Percentiles rank a stretch among this genome's conserved stretches.
Conservation (phyloP, 129 eudicot genomes). For the Flaveria brownii region DNA sequence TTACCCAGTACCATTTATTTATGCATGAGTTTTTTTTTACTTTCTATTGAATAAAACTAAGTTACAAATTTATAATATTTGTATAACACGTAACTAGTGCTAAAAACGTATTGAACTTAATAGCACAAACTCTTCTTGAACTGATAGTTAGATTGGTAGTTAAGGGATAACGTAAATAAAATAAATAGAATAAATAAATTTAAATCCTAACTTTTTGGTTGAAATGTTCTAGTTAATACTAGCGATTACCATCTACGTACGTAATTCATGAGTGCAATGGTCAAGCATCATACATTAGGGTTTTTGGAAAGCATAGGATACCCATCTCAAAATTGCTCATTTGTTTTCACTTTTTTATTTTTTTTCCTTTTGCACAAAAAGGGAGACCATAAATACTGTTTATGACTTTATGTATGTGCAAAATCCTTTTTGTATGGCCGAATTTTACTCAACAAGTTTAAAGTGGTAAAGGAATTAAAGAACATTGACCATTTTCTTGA, state of each 20-base stretch:
- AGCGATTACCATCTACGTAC: background rate
- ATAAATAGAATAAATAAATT: too few relatives aligned
- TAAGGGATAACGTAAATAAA: too few relatives aligned
- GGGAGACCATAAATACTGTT: background rate
- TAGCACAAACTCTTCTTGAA: too few relatives aligned
- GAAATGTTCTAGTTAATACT: background rate
- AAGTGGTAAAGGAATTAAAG: too few relatives aligned
- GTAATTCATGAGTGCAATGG: slow-evolving; percentile 43
- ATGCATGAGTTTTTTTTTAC: background rate
- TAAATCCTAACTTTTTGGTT: too few relatives aligned
- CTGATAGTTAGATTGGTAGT: too few relatives aligned
- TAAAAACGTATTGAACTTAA: too few relatives aligned
- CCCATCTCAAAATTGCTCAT: background rate
- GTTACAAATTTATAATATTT: too few relatives aligned
- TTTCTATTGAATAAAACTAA: background rate
- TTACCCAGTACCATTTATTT: background rate
- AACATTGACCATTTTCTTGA: background rate
- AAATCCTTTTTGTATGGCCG: slow-evolving; percentile 32
- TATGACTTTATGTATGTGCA: slow-evolving; percentile 6
- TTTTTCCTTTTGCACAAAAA: background rate
- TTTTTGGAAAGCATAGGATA: slow-evolving; percentile 53
- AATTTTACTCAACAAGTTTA: slow-evolving; percentile 13
- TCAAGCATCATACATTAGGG: slow-evolving; percentile 52
- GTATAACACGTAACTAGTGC: background rate
- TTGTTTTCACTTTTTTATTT: slow-evolving; percentile 10